A percentile compares a stretch with the other conserved stretches of the same genome.
These are phyloP conservation scores for Luffa aegyptiaca DNA, from an alignment of 306 rosid species.

Conservation along the genomic window DNA sequence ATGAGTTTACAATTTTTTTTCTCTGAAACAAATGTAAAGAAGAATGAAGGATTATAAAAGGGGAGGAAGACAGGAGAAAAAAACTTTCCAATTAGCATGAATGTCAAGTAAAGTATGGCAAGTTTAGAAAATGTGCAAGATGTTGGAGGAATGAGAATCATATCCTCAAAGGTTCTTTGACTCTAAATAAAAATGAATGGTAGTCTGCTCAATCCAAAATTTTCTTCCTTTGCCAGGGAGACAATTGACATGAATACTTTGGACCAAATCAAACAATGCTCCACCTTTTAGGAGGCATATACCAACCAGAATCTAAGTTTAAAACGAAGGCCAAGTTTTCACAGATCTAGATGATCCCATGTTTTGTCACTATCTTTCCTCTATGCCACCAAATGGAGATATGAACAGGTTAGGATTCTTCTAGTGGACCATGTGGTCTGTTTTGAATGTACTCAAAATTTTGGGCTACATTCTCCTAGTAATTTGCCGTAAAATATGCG, in stretches of 20 bases:
- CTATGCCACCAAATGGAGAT: not conserved
- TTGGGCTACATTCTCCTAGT: not conserved
- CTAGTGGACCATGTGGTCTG: not conserved
- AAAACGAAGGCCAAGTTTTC: not conserved
- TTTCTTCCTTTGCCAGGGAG: not conserved
- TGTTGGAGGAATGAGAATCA: not conserved
- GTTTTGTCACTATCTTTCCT: not conserved
- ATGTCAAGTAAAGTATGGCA: not conserved
- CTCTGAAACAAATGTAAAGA: not conserved
- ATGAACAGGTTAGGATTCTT: not conserved
- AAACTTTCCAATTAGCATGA: not conserved
- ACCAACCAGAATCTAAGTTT: not conserved
- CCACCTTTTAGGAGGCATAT: not conserved
- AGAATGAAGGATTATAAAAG: not conserved
- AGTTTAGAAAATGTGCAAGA: not conserved
- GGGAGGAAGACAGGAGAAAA: not conserved
- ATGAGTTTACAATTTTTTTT: not conserved
- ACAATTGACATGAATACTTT: not conserved
- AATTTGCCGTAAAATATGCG: not conserved
- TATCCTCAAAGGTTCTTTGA: not conserved
- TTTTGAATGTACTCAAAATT: not conserved
- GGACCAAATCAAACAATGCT: not conserved
- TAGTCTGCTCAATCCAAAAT: not conserved
- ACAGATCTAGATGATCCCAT: not conserved
- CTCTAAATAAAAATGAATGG: not conserved